Evolutionary conservation across 768 basidiomycete species (phyloP).

Genomic region (Pulveroboletus sp.): DNA sequence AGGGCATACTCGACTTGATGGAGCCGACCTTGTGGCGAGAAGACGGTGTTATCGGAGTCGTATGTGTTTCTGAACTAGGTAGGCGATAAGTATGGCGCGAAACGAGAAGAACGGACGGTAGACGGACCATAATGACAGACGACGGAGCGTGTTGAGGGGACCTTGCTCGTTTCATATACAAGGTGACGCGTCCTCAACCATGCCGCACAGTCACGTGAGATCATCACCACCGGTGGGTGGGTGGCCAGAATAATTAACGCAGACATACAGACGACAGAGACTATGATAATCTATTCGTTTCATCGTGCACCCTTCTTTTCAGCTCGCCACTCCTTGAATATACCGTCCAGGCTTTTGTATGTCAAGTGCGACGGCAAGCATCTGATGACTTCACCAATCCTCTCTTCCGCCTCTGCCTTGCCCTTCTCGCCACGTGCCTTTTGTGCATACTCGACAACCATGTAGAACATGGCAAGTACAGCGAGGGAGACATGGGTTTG

Average conservation of each 20-base stretch:
- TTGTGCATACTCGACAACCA: conserved; percentile 77
- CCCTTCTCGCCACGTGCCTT: conserved; percentile 65
- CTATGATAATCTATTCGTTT: conserved; percentile 10
- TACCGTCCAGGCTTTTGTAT: conserved; percentile 88
- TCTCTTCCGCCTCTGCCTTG: conserved; percentile 66
- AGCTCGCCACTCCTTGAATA: conserved; percentile 89
- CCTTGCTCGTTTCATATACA: no score
- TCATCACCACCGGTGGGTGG: no score
- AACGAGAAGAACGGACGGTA: neutral
- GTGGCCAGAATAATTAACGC: conserved; percentile 5
- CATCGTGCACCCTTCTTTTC: conserved; percentile 70
- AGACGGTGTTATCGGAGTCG: conserved; percentile 97
- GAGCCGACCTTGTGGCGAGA: conserved; percentile 92
- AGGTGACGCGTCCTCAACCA: conserved; percentile 35
- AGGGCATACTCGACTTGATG: conserved; percentile 99
- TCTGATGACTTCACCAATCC: conserved; percentile 84
- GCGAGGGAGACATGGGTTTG: conserved; percentile 95
- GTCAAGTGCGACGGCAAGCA: conserved; percentile 83
- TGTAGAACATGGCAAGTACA: conserved; percentile 84
- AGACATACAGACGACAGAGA: neutral
- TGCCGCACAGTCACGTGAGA: conserved; percentile 23
- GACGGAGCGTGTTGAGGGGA: conserved; percentile 8
- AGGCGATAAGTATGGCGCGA: conserved; percentile 2
- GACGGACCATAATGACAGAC: conserved; percentile 29
- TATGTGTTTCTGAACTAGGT: conserved; percentile 89